Evolutionary conservation across 2,329 filamentous ascomycete species (phyloP).

Genomic region (Alternaria angustiovoidea): DNA sequence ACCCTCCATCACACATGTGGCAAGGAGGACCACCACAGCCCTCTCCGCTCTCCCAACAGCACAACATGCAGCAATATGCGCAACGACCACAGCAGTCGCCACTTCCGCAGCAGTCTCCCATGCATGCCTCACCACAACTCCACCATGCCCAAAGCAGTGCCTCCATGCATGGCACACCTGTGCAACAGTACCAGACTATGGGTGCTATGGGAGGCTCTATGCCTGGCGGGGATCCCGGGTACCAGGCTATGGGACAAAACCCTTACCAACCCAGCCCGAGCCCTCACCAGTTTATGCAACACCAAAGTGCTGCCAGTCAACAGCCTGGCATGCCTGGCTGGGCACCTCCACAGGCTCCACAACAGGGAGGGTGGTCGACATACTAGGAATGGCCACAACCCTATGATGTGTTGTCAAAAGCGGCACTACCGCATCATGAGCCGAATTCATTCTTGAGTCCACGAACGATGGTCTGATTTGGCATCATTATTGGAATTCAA

Average conservation of each 20-base stretch:
- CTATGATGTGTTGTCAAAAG: neutral
- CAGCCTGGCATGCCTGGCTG: conserved; percentile 63
- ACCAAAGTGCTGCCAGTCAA: conserved; percentile 53
- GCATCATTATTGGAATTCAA: neutral
- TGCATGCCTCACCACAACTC: conserved; percentile 60
- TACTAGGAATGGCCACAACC: conserved; percentile 31
- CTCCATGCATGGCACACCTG: conserved; percentile 54
- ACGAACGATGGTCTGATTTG: neutral
- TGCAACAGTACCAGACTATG: conserved; percentile 58
- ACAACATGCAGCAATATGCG: conserved; percentile 56
- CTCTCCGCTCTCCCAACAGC: conserved; percentile 57
- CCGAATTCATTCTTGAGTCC: neutral
- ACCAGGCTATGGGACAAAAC: conserved; percentile 57
- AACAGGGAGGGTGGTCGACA: conserved; percentile 51
- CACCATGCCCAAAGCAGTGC: conserved; percentile 54
- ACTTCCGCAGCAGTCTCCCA: conserved; percentile 58
- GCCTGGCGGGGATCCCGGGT: conserved; percentile 44
- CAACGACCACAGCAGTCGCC: conserved; percentile 54
- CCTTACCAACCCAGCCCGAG: conserved; percentile 60
- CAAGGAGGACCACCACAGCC: conserved; percentile 58
- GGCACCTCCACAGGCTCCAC: conserved; percentile 54
- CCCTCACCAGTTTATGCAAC: conserved; percentile 57
- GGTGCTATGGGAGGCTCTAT: conserved; percentile 51
- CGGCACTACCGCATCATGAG: neutral
- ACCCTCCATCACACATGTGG: conserved; percentile 59